These are phyloP conservation scores for Rauvolfia tetraphylla DNA, from an alignment of 257 asterid genomes.

Conservation along the genomic window DNA sequence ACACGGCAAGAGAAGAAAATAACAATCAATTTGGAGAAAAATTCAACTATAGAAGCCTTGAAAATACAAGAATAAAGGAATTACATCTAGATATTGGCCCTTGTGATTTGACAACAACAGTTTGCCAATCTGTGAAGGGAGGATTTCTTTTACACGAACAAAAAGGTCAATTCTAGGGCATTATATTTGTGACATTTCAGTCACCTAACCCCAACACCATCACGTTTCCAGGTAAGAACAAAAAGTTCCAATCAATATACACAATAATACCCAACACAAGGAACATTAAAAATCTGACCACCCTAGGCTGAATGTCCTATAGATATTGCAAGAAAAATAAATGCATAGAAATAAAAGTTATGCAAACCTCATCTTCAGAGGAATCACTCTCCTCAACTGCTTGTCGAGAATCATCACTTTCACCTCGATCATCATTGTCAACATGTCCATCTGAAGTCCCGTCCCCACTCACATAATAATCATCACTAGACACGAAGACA, in stretches of 20 bases:
- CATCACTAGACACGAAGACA: slow-evolving; percentile 36
- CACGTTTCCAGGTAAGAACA: not conserved
- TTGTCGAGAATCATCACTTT: slow-evolving; percentile 24
- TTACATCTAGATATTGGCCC: not conserved
- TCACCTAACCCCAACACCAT: not conserved
- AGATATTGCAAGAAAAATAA: not conserved
- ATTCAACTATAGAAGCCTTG: not conserved
- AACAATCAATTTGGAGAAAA: slow-evolving; percentile 5
- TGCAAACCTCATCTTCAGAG: slow-evolving; percentile 32
- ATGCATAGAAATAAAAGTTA: not conserved
- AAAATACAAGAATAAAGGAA: not conserved
- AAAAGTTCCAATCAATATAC: not conserved
- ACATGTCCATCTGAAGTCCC: slow-evolving; percentile 15
- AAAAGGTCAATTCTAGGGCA: not conserved
- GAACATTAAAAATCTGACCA: not conserved
- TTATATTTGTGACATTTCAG: not conserved
- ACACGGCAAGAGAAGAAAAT: slow-evolving; percentile 15
- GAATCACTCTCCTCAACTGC: slow-evolving; percentile 31
- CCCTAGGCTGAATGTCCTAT: not conserved
- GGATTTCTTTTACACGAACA: not conserved
- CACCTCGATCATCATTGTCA: slow-evolving; percentile 19
- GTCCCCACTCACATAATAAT: slow-evolving; percentile 12
- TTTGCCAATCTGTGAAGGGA: not conserved
- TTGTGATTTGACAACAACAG: not conserved
- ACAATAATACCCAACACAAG: not conserved